A percentile compares a stretch with the other conserved stretches of the same genome.
Evolutionary conservation across 352 stramenopile species (phyloP).

Genomic region (Phytophthora colocasiae): DNA sequence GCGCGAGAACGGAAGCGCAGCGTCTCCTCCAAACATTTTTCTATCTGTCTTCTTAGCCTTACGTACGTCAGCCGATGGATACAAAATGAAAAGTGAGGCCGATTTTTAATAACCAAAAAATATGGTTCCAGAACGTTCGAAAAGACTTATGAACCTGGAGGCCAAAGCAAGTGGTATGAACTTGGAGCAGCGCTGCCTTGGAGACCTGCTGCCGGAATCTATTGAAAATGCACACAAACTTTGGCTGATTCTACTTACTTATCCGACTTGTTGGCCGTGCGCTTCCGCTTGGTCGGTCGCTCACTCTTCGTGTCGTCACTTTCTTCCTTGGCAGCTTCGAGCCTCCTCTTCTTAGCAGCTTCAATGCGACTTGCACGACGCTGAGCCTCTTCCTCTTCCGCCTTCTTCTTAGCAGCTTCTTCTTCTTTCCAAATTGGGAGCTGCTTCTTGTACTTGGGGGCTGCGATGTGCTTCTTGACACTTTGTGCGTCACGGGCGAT

Average conservation of each 20-base stretch:
- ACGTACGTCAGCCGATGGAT: conserved; percentile 2
- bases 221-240: conserved; percentile 28
- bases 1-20: conserved; percentile 74
- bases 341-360: conserved; percentile 39
- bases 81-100: conserved; percentile 12
- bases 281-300: conserved; percentile 30
- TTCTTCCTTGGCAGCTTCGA: conserved; percentile 26
- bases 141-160: too few species aligned
- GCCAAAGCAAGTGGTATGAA: not conserved
- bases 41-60: not conserved
- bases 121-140: conserved; percentile 23
- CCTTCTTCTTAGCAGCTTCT: conserved; percentile 51
- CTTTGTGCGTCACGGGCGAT: conserved; percentile 56
- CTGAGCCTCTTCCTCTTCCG: conserved; percentile 37
- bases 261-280: conserved; percentile 2
- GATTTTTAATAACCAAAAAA: not conserved
- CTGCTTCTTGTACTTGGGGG: conserved; percentile 62
- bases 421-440: conserved; percentile 58
- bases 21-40: conserved; percentile 74
- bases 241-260: conserved; percentile 31
- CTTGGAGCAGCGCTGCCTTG: not conserved
- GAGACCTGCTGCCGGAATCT: conserved; percentile 11
- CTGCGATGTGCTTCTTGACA: conserved; percentile 63
- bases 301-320: conserved; percentile 7
- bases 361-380: conserved; percentile 33